A percentile compares a stretch with the other conserved stretches of the same genome.
These are phyloP conservation scores for Silybum marianum DNA, from an alignment of 129 eudicot genomes.

Conservation along the genomic window DNA sequence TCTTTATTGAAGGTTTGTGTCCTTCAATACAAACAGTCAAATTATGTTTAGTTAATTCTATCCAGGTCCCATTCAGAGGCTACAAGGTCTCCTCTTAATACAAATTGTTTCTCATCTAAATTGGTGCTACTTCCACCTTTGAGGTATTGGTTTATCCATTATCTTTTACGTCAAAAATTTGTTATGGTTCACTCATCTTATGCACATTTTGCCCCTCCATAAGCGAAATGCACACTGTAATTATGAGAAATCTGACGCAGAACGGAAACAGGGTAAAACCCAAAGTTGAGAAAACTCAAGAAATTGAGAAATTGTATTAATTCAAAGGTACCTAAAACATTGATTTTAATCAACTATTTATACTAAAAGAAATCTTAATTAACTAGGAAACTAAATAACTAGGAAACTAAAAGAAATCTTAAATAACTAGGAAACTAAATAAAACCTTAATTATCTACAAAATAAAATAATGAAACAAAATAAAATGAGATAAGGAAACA, in stretches of 20 bases:
- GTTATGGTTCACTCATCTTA: background rate
- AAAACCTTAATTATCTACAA: too few species aligned
- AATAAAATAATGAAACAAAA: too few species aligned
- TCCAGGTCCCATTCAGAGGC: background rate
- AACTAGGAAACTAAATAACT: too few species aligned
- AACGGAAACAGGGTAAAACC: too few species aligned
- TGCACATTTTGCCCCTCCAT: background rate
- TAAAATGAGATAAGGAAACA: too few species aligned
- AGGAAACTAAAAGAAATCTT: too few species aligned
- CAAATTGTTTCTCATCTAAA: background rate
- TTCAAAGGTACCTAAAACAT: too few species aligned
- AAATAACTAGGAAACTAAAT: too few species aligned
- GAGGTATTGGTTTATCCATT: background rate
- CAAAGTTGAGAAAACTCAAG: too few species aligned
- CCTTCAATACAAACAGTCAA: background rate
- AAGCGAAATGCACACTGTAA: background rate
- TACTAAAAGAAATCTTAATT: too few species aligned
- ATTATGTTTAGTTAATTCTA: background rate
- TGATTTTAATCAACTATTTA: too few species aligned
- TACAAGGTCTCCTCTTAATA: background rate
- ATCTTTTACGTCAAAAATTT: background rate
- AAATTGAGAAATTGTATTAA: too few species aligned
- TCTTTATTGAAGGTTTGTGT: background rate
- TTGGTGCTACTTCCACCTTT: conserved; percentile 6
- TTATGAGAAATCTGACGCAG: background rate